Percentiles rank a stretch among this genome's conserved stretches.
These are phyloP conservation scores for Phytophthora brassicae DNA, from an alignment of 352 stramenopile species.

Conservation along the genomic window DNA sequence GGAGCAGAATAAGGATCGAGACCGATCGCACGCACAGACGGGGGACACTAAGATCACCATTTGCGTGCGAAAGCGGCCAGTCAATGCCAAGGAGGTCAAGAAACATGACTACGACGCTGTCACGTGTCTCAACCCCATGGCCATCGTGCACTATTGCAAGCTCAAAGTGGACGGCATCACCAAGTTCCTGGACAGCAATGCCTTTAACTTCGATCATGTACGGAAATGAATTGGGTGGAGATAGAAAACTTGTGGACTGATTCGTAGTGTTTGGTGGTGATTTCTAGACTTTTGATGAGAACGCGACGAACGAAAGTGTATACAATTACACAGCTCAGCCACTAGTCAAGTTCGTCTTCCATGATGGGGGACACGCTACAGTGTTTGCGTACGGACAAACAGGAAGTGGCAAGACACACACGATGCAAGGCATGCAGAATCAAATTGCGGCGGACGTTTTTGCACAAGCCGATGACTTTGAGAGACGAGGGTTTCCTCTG, in stretches of 20 bases:
- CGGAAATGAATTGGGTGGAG: neutral
- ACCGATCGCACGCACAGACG: slow-evolving; percentile 38
- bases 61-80: slow-evolving; percentile 94
- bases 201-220: slow-evolving; percentile 91
- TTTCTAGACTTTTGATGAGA: slow-evolving; percentile 93
- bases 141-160: slow-evolving; percentile 97
- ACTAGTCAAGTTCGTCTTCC: slow-evolving; percentile 94
- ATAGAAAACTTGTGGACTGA: neutral
- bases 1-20: slow-evolving; percentile 72
- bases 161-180: slow-evolving; percentile 98
- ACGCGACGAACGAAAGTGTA: slow-evolving; percentile 91
- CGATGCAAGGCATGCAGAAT: slow-evolving; percentile 91
- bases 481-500: slow-evolving; percentile 52
- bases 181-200: slow-evolving; percentile 98
- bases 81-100: slow-evolving; percentile 91
- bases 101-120: slow-evolving; percentile 96
- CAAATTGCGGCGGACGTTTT: slow-evolving; percentile 80
- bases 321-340: slow-evolving; percentile 92
- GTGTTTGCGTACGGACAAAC: slow-evolving; percentile 97
- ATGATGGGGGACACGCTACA: slow-evolving; percentile 91
- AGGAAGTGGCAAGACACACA: slow-evolving; percentile 92
- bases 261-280: slow-evolving; percentile 4
- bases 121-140: slow-evolving; percentile 93
- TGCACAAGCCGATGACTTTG: slow-evolving; percentile 65
- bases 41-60: slow-evolving; percentile 93